Evolutionary conservation across 257 asterid species (phyloP).

Genomic region (Jacaranda copaia): DNA sequence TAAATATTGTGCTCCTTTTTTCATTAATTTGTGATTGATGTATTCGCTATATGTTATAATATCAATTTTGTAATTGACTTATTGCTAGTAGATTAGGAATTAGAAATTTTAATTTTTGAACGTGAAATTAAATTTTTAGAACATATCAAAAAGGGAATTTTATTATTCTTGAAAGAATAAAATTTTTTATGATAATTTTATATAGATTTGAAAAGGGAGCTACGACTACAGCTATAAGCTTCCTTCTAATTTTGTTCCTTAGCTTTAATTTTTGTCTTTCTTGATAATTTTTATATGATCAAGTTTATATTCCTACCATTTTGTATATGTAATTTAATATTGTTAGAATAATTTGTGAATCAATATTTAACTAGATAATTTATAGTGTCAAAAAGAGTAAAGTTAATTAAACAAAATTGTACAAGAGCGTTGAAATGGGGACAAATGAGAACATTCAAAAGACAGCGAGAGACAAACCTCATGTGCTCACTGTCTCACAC

Average conservation of each 20-base stretch:
- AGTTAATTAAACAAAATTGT: not conserved
- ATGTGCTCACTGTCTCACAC: not conserved
- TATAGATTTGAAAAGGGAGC: too few species aligned
- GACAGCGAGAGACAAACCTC: not conserved
- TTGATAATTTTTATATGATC: not conserved
- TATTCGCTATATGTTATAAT: too few species aligned
- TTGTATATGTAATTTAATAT: not conserved
- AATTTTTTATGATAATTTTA: too few species aligned
- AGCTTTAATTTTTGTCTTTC: not conserved
- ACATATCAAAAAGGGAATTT: too few species aligned
- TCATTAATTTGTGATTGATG: not conserved
- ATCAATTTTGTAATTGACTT: too few species aligned
- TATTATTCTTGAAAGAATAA: too few species aligned
- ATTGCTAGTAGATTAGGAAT: too few species aligned
- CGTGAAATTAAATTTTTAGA: too few species aligned
- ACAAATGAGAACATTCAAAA: slow-evolving; percentile 10
- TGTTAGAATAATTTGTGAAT: not conserved
- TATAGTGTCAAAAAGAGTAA: not conserved
- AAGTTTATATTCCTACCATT: not conserved
- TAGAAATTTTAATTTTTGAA: too few species aligned
- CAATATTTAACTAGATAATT: not conserved
- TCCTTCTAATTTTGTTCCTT: too few species aligned
- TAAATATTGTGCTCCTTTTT: not conserved
- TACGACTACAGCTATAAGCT: too few species aligned
- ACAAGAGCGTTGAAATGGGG: not conserved